Conservation (phyloP, 306 rosid species). For the Nissolia schottii region DNA sequence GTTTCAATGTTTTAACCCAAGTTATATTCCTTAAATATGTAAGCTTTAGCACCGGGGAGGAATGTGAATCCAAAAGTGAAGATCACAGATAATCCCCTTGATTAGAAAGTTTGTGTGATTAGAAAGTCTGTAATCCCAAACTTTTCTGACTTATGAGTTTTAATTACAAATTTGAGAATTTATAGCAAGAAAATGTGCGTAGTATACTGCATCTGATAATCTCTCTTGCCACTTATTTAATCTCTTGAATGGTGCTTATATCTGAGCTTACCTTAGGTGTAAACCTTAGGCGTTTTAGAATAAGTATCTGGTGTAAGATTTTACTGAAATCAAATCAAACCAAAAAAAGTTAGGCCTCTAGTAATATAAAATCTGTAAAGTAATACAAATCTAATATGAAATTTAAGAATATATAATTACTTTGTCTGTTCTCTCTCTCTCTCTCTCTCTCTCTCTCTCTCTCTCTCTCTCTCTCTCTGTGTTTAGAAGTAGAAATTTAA, state of each 20-base stretch:
- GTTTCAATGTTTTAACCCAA: not conserved
- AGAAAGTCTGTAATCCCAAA: not conserved
- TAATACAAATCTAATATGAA: not conserved
- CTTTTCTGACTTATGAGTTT: not conserved
- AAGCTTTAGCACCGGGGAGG: not conserved
- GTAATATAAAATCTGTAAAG: not conserved
- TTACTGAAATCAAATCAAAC: not conserved
- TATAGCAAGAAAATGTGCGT: constrained; percentile 6
- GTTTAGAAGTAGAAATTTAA: not conserved
- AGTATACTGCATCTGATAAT: not conserved
- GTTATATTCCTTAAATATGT: not conserved
- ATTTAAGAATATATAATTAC: not conserved
- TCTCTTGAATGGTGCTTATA: not conserved
- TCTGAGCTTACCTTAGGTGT: not conserved
- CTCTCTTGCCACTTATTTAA: not conserved
- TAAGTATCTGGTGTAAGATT: not conserved
- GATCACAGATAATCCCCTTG: not conserved
- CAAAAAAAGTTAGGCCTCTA: not conserved
- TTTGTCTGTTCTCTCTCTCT: not conserved
- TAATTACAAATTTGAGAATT: not conserved
- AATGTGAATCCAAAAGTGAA: not conserved
- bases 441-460: not conserved
- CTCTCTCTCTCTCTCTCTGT: constrained; percentile 10
- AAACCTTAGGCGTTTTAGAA: not conserved
- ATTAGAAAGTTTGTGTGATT: not conserved